These are phyloP conservation scores for Scutellaria galericulata DNA, from an alignment of 257 asterid species.

Conservation along the genomic window DNA sequence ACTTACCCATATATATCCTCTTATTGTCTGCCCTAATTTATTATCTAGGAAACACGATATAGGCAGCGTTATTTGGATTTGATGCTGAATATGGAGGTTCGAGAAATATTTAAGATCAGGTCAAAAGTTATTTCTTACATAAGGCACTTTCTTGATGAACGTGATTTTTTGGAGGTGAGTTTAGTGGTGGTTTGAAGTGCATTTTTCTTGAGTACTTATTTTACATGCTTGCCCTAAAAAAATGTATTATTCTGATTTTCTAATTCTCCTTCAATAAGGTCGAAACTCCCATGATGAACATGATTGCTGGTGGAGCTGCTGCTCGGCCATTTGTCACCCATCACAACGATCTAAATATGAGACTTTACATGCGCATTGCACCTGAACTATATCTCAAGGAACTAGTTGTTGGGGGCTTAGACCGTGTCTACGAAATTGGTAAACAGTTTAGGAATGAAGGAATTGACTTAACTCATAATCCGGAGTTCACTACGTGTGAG, in stretches of 20 bases:
- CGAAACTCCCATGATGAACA: constrained; percentile 94
- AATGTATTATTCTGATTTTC: constrained; percentile 18
- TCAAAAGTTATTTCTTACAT: constrained; percentile 67
- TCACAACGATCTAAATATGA: constrained; percentile 83
- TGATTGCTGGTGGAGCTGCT: constrained; percentile 92
- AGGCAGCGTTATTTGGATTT: constrained; percentile 89
- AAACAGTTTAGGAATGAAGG: constrained; percentile 93
- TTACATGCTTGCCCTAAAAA: neutral
- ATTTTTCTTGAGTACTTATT: neutral
- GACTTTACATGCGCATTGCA: constrained; percentile 83
- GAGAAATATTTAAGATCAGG: constrained; percentile 77
- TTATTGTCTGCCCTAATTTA: no score
- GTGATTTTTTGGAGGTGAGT: constrained; percentile 73
- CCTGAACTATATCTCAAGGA: constrained; percentile 88
- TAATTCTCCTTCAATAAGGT: constrained; percentile 50
- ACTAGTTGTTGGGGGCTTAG: constrained; percentile 90
- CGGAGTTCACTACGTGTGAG: constrained; percentile 93
- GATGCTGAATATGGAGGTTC: constrained; percentile 78
- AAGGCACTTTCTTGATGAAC: constrained; percentile 66
- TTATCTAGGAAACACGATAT: constrained; percentile 81
- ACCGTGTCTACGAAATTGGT: constrained; percentile 92
- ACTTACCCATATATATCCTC: neutral
- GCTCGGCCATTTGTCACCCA: constrained; percentile 93
- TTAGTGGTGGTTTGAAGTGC: neutral
- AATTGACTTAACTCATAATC: constrained; percentile 90